Evolutionary conservation across 2,329 filamentous ascomycete species (phyloP), one percentile per base, ranked within the genome.

Genomic region (Diplodia mutila): DNA sequence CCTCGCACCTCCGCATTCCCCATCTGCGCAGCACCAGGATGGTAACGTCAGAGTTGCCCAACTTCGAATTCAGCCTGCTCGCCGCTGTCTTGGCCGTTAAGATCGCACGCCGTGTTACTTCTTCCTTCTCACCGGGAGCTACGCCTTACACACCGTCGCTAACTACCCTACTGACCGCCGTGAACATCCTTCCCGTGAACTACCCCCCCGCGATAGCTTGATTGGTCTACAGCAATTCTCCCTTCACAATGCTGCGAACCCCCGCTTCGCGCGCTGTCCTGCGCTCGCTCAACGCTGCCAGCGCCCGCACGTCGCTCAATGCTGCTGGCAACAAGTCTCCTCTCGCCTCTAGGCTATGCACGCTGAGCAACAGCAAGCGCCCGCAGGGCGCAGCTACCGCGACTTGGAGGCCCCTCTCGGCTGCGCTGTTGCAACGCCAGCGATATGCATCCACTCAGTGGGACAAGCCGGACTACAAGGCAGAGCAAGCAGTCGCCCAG

Each of bases 381-480:
- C 75, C 75, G 12, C 73, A 73, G 52, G 48, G 54, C 8, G 63
- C 71, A 18, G 69, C 74, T 11, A 61, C 74, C 8, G 68, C 71
- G 57, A 16, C 66, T 7, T 54, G n/a, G 34, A 77, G 72, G 72
- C 76, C 76, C 9, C 25, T 66, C 21, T n/a, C 52, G 12, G 39
- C 27, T 14, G 29, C n/a, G 29, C 8, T 65, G 49, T 37, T 37
- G 87, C 91, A 32, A 87, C 95, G 81, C 90, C 91, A 42, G 97
- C 97, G 59, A 11, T 64, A 64, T 46, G 37, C 75, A 8, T 72
- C 70, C 18, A 73, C 67, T 65, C 69, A 80, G 37, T 75, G 78
- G 46, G 81, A 83, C 69, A 79, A 79, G 67, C 85, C 86, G 65
- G 84, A 91, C 71, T 79, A 76, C 51, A 82, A 90, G 70, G 80